Base-by-base conservation (phyloP, 768 basidiomycete species). In the Tulasnella sp. region DNA sequence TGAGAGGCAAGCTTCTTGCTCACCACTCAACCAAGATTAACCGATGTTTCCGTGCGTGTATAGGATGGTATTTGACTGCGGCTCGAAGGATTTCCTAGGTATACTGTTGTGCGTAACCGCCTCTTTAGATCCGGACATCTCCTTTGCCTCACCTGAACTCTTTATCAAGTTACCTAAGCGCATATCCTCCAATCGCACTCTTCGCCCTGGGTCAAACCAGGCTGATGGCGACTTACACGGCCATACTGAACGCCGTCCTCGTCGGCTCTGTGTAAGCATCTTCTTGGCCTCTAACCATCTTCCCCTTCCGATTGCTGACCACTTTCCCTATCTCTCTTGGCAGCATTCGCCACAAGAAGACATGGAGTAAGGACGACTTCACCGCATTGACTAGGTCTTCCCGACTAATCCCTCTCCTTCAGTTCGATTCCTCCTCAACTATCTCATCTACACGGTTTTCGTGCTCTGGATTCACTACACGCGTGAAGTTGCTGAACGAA, bases 401-500 rank as follows among this genome's bases (percentile, higher is more conserved):
- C 14, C 42, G n/a, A 22, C n/a, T n/a, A n/a, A n/a, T 40, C 40
- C 16, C 22, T 40, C 35, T 35, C 35, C 35, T 37, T 35, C 29
- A 32, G 37, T 44, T 19, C 41, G 42, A 11, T 5, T 29, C 22
- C 29, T 42, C 35, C 34, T 69, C 29, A n/a, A 16, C 35, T 47
- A 29, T 32, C 7, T 47, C 32, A 7, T 69, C 5, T 69, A 69
- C 68, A 69, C 34, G 4, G 44, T 32, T 5, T 41, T 69, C 42
- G 5, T 69, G 16, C 17, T 35, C 5, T 47, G 42, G 22, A 59
- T 90, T 2, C 87, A 89, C 78, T 89, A 88, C 75, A 85, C 85
- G 81, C 82, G 85, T 62, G 89, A 89, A 79, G 84, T 81, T 47
- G 87, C 86, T 75, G 88, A 90, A 76, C 82, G 91, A 44, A 84